These are phyloP conservation scores for Ricinus communis DNA, from an alignment of 345 rosid species.

Conservation along the genomic window DNA sequence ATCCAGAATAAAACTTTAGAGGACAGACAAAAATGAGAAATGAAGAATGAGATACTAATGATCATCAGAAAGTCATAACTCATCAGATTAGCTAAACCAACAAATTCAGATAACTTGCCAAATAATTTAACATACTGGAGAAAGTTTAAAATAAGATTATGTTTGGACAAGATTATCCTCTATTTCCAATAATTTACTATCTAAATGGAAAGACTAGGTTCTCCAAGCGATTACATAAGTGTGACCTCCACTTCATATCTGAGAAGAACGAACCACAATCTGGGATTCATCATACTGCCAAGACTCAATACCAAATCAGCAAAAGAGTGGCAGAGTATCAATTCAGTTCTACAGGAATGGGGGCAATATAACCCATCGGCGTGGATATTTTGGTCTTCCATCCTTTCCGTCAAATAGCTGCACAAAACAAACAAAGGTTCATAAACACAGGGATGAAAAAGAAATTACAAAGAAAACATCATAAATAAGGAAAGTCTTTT, in stretches of 20 bases:
- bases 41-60: neutral
- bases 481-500: neutral
- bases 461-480: neutral
- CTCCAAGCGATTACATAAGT: neutral
- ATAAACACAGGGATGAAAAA: neutral
- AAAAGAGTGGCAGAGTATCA: neutral
- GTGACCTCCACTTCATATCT: constrained; percentile 7
- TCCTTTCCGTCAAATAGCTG: constrained; percentile 96
- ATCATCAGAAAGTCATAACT: neutral
- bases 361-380: constrained; percentile 93
- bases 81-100: neutral
- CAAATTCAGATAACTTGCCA: neutral
- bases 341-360: constrained; percentile 63
- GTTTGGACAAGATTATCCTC: neutral
- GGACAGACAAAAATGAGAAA: neutral
- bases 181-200: constrained; percentile 16
- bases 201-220: constrained; percentile 5
- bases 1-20: neutral
- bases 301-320: constrained; percentile 8
- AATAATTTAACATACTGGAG: constrained; percentile 2
- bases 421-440: constrained; percentile 13
- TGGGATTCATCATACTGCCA: neutral
- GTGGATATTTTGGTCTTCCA: constrained; percentile 84
- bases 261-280: constrained; percentile 14
- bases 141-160: neutral